Conservation (phyloP, 257 asterid genomes). For the Rehmannia glutinosa region DNA sequence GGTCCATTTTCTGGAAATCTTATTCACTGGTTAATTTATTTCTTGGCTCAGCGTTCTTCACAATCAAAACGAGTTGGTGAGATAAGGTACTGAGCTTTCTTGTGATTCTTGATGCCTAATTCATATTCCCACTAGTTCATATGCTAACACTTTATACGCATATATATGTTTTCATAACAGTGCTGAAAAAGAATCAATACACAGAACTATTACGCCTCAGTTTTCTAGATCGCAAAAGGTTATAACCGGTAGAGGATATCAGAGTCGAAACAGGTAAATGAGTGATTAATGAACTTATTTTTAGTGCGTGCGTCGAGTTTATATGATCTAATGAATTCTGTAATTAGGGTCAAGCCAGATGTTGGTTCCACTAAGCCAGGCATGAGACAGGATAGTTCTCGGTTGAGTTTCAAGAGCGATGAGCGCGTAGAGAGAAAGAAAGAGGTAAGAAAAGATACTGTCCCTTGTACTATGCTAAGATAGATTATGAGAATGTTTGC, state of each 20-base stretch:
- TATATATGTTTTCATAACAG: constrained; percentile 13
- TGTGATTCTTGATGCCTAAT: background rate
- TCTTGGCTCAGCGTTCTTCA: constrained; percentile 27
- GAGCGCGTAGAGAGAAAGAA: constrained; percentile 38
- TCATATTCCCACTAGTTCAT: background rate
- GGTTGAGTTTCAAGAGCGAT: constrained; percentile 30
- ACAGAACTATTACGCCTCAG: constrained; percentile 13
- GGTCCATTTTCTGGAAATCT: background rate
- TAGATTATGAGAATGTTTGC: too few relatives aligned
- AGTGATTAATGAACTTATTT: background rate
- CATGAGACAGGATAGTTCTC: constrained; percentile 27
- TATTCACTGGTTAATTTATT: background rate
- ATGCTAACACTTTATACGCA: background rate
- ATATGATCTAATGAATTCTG: constrained; percentile 10
- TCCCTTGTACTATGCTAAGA: background rate
- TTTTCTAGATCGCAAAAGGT: constrained; percentile 26
- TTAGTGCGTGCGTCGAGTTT: background rate
- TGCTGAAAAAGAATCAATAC: constrained; percentile 20
- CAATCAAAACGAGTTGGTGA: constrained; percentile 20
- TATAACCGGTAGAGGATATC: constrained; percentile 16
- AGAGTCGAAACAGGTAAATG: constrained; percentile 42
- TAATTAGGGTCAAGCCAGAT: constrained; percentile 29
- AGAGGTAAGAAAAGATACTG: constrained; percentile 31
- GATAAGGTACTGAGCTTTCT: constrained; percentile 39
- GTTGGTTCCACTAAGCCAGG: constrained; percentile 20